phyloP scores from a whole-genome alignment of 23 red algal genomes.

The Gracilaria caudata region DNA sequence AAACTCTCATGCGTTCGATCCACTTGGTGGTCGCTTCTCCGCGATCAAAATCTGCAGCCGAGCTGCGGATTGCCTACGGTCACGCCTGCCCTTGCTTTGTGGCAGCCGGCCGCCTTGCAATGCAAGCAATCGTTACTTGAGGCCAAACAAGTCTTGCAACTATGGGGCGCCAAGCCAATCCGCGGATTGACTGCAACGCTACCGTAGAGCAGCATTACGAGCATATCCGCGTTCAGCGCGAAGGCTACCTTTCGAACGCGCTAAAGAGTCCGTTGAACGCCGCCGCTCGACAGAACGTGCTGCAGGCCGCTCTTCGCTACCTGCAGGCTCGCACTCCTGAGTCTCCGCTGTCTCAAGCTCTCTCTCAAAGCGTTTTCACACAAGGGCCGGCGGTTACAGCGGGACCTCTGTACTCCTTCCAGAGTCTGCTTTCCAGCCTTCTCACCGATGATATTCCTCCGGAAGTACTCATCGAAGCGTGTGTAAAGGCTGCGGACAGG shows the following conservation, averaged over 20 bases:
- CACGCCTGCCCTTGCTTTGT: neutral
- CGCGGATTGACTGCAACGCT: slow-evolving; percentile 31
- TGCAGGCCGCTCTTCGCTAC: slow-evolving; percentile 51
- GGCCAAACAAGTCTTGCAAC: neutral
- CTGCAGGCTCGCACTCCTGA: slow-evolving; percentile 17
- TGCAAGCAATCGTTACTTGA: neutral
- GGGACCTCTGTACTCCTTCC: slow-evolving; percentile 20
- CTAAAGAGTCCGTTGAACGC: neutral
- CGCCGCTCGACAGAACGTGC: slow-evolving; percentile 9
- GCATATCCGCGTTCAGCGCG: slow-evolving; percentile 23
- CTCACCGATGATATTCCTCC: slow-evolving; percentile 28
- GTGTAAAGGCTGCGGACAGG: slow-evolving; percentile 51
- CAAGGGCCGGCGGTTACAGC: neutral
- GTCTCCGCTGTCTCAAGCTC: slow-evolving; percentile 42
- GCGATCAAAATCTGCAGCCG: too few species aligned
- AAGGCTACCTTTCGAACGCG: slow-evolving; percentile 37
- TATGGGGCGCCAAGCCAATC: slow-evolving; percentile 20
- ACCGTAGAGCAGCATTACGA: slow-evolving; percentile 32
- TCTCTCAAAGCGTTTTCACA: neutral
- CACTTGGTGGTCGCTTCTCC: neutral
- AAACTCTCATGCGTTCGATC: neutral
- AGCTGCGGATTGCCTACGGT: too few species aligned
- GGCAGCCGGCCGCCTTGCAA: neutral
- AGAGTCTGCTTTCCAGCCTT: slow-evolving; percentile 41
- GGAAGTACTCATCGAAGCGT: slow-evolving; percentile 44